Base-by-base conservation (phyloP, 495 filamentous ascomycete species). In the Thermochaetoides thermophila region DNA sequence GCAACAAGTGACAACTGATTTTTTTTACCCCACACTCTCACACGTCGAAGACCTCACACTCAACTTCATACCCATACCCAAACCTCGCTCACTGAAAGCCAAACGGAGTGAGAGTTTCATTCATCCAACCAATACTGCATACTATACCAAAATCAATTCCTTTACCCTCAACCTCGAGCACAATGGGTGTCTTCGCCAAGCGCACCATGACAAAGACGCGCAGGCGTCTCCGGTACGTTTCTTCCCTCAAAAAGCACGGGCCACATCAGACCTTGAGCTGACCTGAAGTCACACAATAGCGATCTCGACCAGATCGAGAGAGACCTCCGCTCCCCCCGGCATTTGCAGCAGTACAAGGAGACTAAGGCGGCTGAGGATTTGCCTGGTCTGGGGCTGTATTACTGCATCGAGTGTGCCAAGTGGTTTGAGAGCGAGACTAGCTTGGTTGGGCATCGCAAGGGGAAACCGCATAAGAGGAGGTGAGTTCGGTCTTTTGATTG, bases 371-470 rank as follows among this genome's bases (percentile, higher is more conserved):
- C 69, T 13, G 87, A 93, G 50, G 87, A 95, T 44, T 68, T 89
- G 11, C 89, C 87, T 5, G 86, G 74, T 0, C 61, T 94, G 17
- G 87, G 87, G 4, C 60, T 66, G 47, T 76, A 71, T 42, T 94
- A 93, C 52, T 97, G 87, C 53, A 64, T 79, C n/a, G 81, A 92
- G 59, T 97, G 87, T 49, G 75, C 85, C 24, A 95, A 92, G 61
- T 95, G 80, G 77, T 95, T 87, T 53, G 89, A 95, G 57, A 78
- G 74, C 34, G 84, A 91, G 31, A 57, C 72, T 44, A 89, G 76
- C 46, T 60, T 92, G 38, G 64, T 72, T 17, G 59, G 68, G 17
- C 89, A 97, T 54, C 63, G 59, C 21, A 83, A 79, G 57, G 84
- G 86, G 37, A 97, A 93, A 61, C 77, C 75, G 24, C 87, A 97